Base-by-base conservation (phyloP, 208 protist genomes). In the Acanthamoeba lugdunensis region DNA sequence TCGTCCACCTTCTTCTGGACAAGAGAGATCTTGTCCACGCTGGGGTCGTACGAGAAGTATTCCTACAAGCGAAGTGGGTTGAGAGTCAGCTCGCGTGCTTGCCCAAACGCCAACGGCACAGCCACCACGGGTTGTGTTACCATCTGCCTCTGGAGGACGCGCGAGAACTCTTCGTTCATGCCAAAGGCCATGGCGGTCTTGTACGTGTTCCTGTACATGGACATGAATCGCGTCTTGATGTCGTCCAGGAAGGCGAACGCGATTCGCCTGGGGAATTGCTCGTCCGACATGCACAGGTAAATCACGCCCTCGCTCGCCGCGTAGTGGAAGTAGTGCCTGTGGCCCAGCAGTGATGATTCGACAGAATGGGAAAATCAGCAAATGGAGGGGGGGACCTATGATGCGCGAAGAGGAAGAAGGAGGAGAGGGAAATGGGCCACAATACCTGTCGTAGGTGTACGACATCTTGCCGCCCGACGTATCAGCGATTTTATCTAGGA, bases 281-380 rank as follows among this genome's bases (percentile, higher is more conserved):
- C 94, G 71, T 98, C 97, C 21, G 96, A 94, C 97, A 98, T 97
- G 94, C 97, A 98, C 23, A 98, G 45, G 87, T 97, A 98, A 5
- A 95, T 96, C 18, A 97, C 63, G 14, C 95, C 94, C 45, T 97
- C 95, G 45, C 93, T 58, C 21, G 96, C 95, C 67, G 97, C 79
- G 92, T 97, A 97, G 94, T 98, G 97, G 94, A 98, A 98, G 67
- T 96, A 93, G 95, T 97, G 96, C 67, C 96, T 97, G 84, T 21
- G 8, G 33, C 33, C 33, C 21, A n/a, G 33, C 13, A 67, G 18
- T 28, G 16, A 85, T 88, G 73, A 88, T 88, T 94, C n/a, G 28
- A 93, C 16, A 45, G 13, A 41, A 30, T 73, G 37, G 25, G 2
- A 93, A 30, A 50, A 48, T 92, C 18, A 54, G n/a, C 48, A 25